Evolutionary conservation across 73 alveolate species (phyloP).

Genomic region (Uronychia binucleata): DNA sequence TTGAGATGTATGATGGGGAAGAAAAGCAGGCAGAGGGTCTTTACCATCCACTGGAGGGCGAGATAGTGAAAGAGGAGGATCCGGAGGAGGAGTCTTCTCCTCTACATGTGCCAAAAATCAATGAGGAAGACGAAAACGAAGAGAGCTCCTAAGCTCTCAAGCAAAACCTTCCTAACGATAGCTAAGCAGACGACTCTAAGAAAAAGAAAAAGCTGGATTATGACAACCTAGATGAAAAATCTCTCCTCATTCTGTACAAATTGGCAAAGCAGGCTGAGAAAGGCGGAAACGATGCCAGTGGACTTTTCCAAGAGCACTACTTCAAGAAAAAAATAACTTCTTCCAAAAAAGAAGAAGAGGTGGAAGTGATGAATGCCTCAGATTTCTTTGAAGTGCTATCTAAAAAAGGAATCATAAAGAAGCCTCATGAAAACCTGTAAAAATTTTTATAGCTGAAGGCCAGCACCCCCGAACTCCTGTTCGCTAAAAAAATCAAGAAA

Average conservation of each 20-base stretch:
- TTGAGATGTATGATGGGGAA: slow-evolving; percentile 49
- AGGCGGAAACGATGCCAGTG: background rate
- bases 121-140: background rate
- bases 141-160: background rate
- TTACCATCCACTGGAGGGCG: background rate
- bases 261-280: background rate
- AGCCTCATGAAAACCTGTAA: background rate
- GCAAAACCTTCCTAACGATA: background rate
- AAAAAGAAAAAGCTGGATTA: background rate
- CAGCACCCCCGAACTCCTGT: background rate
- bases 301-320: too few species aligned
- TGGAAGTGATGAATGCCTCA: background rate
- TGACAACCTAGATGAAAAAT: background rate
- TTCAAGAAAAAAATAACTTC: background rate
- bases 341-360: background rate
- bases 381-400: background rate
- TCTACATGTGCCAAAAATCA: background rate
- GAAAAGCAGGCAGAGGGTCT: background rate
- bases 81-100: background rate
- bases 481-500: background rate
- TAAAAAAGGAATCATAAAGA: background rate
- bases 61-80: background rate
- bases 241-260: background rate
- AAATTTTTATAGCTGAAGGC: background rate
- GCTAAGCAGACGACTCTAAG: background rate